Evolutionary conservation across 768 basidiomycete species (phyloP).

Genomic region (Fomitopsis pulvina): DNA sequence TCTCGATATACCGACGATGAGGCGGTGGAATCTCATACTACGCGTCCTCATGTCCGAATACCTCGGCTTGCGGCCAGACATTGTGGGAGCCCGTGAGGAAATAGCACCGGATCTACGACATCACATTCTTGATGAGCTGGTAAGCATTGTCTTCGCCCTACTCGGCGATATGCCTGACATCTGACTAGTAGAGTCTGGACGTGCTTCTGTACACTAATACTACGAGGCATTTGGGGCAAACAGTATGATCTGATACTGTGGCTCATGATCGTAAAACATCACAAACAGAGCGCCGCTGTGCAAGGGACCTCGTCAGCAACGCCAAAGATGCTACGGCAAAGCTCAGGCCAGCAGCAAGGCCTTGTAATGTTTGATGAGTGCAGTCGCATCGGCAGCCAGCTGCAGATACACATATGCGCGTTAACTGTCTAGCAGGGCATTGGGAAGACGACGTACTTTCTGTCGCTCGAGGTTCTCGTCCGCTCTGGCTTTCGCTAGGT

Average conservation of each 20-base stretch:
- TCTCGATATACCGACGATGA: conserved; percentile 78
- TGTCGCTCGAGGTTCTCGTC: conserved; percentile 34
- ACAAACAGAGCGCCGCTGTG: conserved; percentile 3
- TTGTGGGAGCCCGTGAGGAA: not conserved
- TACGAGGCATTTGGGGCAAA: no score
- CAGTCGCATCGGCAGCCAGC: conserved; percentile 32
- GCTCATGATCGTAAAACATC: conserved; percentile 1
- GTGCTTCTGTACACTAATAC: not conserved
- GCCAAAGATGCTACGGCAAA: no score
- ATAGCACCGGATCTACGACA: not conserved
- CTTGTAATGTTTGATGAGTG: conserved; percentile 37
- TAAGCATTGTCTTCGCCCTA: conserved; percentile 10
- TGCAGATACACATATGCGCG: conserved; percentile 10
- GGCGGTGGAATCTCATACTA: conserved; percentile 84
- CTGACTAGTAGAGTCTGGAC: conserved; percentile 2
- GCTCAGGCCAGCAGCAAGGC: conserved; percentile 23
- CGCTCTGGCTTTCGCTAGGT: conserved; percentile 23
- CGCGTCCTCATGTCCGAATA: conserved; percentile 90
- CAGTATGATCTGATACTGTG: no score
- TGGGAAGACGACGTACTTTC: conserved; percentile 19
- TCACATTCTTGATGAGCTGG: conserved; percentile 17
- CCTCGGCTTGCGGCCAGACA: conserved; percentile 55
- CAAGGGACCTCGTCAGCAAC: conserved; percentile 1
- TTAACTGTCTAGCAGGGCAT: not conserved
- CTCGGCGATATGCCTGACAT: not conserved